Evolutionary conservation across 106 monocot species (phyloP), one percentile per base, ranked within the genome.

Genomic region (Chionographis japonica): DNA sequence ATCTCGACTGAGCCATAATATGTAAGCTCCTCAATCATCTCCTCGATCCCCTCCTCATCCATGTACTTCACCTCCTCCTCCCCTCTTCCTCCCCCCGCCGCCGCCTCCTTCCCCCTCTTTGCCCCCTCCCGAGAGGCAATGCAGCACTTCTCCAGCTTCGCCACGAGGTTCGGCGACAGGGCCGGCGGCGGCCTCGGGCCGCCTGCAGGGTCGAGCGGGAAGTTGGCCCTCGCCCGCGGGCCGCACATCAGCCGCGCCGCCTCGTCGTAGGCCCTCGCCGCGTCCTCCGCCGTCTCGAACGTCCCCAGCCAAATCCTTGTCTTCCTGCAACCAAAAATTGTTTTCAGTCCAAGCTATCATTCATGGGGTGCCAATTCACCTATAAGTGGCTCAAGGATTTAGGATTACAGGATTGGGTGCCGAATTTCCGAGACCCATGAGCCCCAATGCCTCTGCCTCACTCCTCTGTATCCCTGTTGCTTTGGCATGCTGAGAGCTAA

Each of bases 11-110:
- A 84, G 9, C 92, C 92, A 62, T 84, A 70, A 63, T 92, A 86
- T 56, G 71, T 83, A 38, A 97, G 86, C 86, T 97, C 95, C 68
- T 89, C 84, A 19, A 97, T 97, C 95, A 97, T 97, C 84, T 97
- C 82, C 59, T 27, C 27, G 27, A 27, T 27, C 69, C 55, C 80
- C 53, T 87, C 83, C 13, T 95, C 88, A 60, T 83, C 85, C 78
- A 71, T 52, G 53, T 54, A 63, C 6, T 63, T 40, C 19, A 7
- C 56, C 68, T 59, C 52, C 49, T 63, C 79, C 7, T 65, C 67
- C 8, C 19, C 55, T 17, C 27, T 1, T 27, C 27, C 27, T 27
- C 7, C 19, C 2, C 5, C 61, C 20, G 4, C 54, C 17, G 11
- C 50, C 13, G 16, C 67, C 17, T 50, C 55, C n/a, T 27, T 27